Evolutionary conservation across 345 rosid genomes (phyloP), one percentile per base, ranked within the genome.

Genomic region (Brassica nigra): DNA sequence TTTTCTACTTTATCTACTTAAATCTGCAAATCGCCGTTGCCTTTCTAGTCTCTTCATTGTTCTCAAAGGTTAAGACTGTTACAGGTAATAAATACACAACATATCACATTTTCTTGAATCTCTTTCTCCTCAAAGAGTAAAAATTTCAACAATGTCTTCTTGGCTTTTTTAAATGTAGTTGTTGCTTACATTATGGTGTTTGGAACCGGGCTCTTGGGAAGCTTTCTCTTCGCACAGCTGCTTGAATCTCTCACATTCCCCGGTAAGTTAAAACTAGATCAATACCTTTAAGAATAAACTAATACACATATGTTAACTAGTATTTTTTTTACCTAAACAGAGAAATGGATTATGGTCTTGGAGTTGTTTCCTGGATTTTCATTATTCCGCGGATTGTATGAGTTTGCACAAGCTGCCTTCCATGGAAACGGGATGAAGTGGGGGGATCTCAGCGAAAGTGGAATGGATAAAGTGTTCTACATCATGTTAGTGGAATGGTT

Each of bases 301-400:
- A 23, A 23, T 23, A 23, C 27, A 23, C 27, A 23, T 23, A 23
- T 23, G 54, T 49, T 79, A 44, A 30, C 62, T 58, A 58, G 30
- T 28, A 59, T 84, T 18, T 65, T 81, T 47, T 81, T 47, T 37
- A 47, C 23, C 70, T 31, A 83, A 81, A 72, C 84, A 94, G 98
- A 88, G 65, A 82, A 67, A 12, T 84, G 90, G 91, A 76, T 92
- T 73, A 75, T 83, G 47, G 81, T 76, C 14, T 62, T 95, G 91
- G 97, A 95, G 88, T 75, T 95, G 78, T 95, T 86, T 83, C 99
- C 99, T n/a, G 95, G 99, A 42, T 95, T 95, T 73, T 66, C 97
- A 42, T 73, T 95, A 20, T 92, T 82, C 71, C 97, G 97, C 14
- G 99, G 99, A 12, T 71, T 95, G 75, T 92, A 95, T 52, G 97